Base-by-base conservation (phyloP, 176 grass and related monocot genomes). In the Paspalum notatum region DNA sequence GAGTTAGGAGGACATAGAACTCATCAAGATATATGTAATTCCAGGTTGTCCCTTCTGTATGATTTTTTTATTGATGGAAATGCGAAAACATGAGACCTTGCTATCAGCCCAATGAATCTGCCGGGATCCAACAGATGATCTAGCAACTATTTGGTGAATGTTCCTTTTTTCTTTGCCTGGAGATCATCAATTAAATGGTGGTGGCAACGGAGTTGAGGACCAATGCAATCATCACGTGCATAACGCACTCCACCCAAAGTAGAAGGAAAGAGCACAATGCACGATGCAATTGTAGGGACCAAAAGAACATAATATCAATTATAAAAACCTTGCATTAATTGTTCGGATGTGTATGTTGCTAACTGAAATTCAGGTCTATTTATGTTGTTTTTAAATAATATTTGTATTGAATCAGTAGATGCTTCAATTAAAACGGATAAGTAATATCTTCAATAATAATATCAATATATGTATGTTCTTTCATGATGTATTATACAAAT, bases 41-140 rank as follows among this genome's bases (percentile, higher is more conserved):
- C 32, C 1, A 63, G 16, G 46, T 82, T 68, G 80, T 82, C 68
- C 57, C 21, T 58, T 62, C 66, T 45, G 10, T 41, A 47, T 22
- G 15, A 32, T 27, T 5, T 32, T 3, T 21, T 71, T 14, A 4
- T 70, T 61, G 4, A 7, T 41, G 4, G 44, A 53, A 64, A 62
- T 62, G 32, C 32, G n/a, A n/a, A n/a, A n/a, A 41, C 25, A 8
- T 79, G 32, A 41, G 0, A 66, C 11, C 32, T 41, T 6, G 5
- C 12, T 24, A 40, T 22, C 38, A 5, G 4, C 9, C 27, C 32
- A 4, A 52, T 39, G 50, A 73, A 53, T 73, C 27, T 54, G 50
- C 13, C 52, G 45, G 15, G 49, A 54, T 53, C 7, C 48, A 38
- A 72, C 69, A 37, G 14, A 52, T 16, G 6, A 26, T 50, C 13